Percentiles rank a stretch among this genome's conserved stretches.
Evolutionary conservation across 331 rosid species (phyloP).

Genomic region (Quercus tomentella): DNA sequence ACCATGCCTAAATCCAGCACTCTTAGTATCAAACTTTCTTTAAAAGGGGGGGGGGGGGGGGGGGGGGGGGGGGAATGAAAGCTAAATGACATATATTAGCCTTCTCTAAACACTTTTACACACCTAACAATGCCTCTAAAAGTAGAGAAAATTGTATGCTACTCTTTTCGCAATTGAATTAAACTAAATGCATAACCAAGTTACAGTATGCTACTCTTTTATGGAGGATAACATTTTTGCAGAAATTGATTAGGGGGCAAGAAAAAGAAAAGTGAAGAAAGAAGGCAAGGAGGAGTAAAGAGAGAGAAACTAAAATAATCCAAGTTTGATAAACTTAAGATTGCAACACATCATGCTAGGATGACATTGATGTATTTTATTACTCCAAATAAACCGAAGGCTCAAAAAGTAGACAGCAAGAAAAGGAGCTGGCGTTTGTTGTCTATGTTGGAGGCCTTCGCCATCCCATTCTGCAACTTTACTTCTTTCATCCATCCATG

Average conservation of each 20-base stretch:
- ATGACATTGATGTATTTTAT: neutral
- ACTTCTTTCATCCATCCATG: neutral
- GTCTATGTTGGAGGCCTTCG: neutral
- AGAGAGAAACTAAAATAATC: neutral
- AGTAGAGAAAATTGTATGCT: too few species aligned
- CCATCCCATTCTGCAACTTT: neutral
- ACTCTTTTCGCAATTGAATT: neutral
- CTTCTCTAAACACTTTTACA: too few species aligned
- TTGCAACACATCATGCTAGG: neutral
- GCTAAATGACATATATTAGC: too few species aligned
- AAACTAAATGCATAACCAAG: neutral
- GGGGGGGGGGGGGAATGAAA: too few species aligned
- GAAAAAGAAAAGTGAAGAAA: neutral
- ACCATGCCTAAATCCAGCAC: too few species aligned
- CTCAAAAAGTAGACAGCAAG: neutral
- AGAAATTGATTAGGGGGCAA: neutral
- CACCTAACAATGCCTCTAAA: too few species aligned
- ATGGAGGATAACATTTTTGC: neutral
- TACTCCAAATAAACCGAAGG: neutral
- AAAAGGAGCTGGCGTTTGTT: neutral
- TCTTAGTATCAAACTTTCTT: too few species aligned
- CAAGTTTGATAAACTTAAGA: neutral
- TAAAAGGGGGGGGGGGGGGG: too few species aligned
- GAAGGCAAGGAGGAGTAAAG: neutral
- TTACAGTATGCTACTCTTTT: neutral